Evolutionary conservation across 345 rosid species (phyloP).

Genomic region (Eutrema yunnanense): DNA sequence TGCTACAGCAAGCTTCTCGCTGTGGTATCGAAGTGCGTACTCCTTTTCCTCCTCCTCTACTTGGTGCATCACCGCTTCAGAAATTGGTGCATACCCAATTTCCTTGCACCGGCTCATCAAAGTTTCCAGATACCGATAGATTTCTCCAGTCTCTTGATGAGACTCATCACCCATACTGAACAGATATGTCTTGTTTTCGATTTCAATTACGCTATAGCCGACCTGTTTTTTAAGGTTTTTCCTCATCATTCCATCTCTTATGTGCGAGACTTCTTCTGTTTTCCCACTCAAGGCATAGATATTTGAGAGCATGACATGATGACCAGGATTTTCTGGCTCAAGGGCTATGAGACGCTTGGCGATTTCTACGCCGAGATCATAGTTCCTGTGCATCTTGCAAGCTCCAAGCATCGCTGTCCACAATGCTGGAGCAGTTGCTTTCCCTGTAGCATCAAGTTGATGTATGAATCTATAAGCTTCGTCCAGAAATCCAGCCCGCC

Average conservation of each 20-base stretch:
- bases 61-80: slow-evolving; percentile 68
- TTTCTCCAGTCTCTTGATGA: slow-evolving; percentile 46
- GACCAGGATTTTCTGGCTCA: slow-evolving; percentile 88
- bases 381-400: slow-evolving; percentile 84
- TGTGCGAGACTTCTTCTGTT: slow-evolving; percentile 55
- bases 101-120: slow-evolving; percentile 60
- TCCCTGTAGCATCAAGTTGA: slow-evolving; percentile 33
- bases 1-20: slow-evolving; percentile 83
- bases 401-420: slow-evolving; percentile 97
- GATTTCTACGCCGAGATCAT: slow-evolving; percentile 60
- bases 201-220: slow-evolving; percentile 64
- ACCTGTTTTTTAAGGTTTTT: slow-evolving; percentile 63
- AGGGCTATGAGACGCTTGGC: slow-evolving; percentile 62
- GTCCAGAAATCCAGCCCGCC: slow-evolving; percentile 62
- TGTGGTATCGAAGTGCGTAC: slow-evolving; percentile 62
- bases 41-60: slow-evolving; percentile 86
- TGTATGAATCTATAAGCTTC: slow-evolving; percentile 59
- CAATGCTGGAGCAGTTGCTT: slow-evolving; percentile 55
- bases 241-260: slow-evolving; percentile 60
- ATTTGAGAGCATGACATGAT: slow-evolving; percentile 82
- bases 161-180: slow-evolving; percentile 80
- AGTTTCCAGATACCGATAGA: slow-evolving; percentile 56
- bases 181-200: slow-evolving; percentile 43
- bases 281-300: slow-evolving; percentile 72
- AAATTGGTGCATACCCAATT: slow-evolving; percentile 53